Evolutionary conservation across 495 filamentous ascomycete species (phyloP).

Genomic region (Letharia columbiana): DNA sequence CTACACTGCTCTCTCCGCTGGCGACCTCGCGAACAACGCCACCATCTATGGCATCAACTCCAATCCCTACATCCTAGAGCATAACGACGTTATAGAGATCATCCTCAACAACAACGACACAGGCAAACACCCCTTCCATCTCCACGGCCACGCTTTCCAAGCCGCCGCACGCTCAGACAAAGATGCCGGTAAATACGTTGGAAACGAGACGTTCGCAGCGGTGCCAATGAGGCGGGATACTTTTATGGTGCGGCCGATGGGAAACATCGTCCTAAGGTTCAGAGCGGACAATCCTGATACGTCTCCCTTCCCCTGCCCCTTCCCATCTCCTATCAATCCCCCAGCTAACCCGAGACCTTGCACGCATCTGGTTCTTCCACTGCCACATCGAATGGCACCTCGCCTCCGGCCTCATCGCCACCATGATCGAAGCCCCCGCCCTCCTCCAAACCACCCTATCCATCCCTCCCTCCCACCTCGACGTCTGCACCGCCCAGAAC

Average conservation of each 20-base stretch:
- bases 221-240: conserved; percentile 53
- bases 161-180: conserved; percentile 46
- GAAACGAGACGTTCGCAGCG: conserved; percentile 33
- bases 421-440: conserved; percentile 61
- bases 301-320: conserved; percentile 19
- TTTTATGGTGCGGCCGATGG: conserved; percentile 45
- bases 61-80: conserved; percentile 55
- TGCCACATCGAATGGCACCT: conserved; percentile 81
- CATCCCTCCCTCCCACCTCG: conserved; percentile 56
- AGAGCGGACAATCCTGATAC: conserved; percentile 62
- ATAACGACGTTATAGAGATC: conserved; percentile 60
- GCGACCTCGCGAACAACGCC: conserved; percentile 50
- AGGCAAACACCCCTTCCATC: conserved; percentile 70
- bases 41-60: conserved; percentile 60
- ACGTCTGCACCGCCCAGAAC: conserved; percentile 46
- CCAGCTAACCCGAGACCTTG: conserved; percentile 7
- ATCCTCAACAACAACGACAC: conserved; percentile 66
- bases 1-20: conserved; percentile 58
- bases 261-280: conserved; percentile 57
- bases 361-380: conserved; percentile 66
- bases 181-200: conserved; percentile 39
- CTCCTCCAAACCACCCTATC: conserved; percentile 50
- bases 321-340: not conserved
- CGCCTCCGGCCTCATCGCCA: conserved; percentile 60
- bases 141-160: conserved; percentile 77